Evolutionary conservation across 768 basidiomycete genomes (phyloP).

Genomic region (Trametes maxima): DNA sequence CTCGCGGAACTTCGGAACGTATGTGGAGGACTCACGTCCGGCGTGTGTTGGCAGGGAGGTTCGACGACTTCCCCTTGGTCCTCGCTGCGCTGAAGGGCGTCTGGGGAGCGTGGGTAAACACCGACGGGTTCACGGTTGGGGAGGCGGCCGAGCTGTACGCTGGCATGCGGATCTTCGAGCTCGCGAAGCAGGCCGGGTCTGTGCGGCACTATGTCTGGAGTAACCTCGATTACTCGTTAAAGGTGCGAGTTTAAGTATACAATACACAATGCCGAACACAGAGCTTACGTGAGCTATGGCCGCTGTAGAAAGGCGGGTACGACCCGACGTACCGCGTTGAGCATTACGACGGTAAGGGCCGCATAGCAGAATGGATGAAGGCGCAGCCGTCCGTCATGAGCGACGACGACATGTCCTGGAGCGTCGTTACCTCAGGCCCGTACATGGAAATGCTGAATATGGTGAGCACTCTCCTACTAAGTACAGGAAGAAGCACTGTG

Average conservation of each 20-base stretch:
- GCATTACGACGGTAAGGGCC: slow-evolving; percentile 44
- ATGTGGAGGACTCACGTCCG: slow-evolving; percentile 26
- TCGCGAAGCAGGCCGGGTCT: slow-evolving; percentile 36
- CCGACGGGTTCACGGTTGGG: slow-evolving; percentile 40
- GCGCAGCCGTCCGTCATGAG: slow-evolving; percentile 39
- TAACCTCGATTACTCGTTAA: slow-evolving; percentile 41
- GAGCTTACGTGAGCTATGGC: slow-evolving; percentile 35
- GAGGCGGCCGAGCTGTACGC: slow-evolving; percentile 42
- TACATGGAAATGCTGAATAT: slow-evolving; percentile 27
- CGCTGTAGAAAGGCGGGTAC: slow-evolving; percentile 29
- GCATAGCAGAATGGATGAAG: slow-evolving; percentile 41
- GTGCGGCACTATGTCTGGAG: slow-evolving; percentile 46
- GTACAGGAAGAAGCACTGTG: slow-evolving; percentile 34
- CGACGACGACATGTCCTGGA: slow-evolving; percentile 40
- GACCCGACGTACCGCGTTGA: slow-evolving; percentile 38
- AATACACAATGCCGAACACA: slow-evolving; percentile 38
- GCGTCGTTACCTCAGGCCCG: slow-evolving; percentile 34
- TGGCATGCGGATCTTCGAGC: slow-evolving; percentile 47
- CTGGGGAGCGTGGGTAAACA: slow-evolving; percentile 43
- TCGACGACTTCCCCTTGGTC: slow-evolving; percentile 34
- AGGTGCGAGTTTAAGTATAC: slow-evolving; percentile 45
- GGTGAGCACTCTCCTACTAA: background rate
- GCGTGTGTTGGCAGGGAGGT: slow-evolving; percentile 36
- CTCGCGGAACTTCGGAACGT: background rate
- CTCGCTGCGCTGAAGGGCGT: slow-evolving; percentile 36